phyloP scores from a whole-genome alignment of 176 grass and related monocot species.

The Eragrostis curvula region DNA sequence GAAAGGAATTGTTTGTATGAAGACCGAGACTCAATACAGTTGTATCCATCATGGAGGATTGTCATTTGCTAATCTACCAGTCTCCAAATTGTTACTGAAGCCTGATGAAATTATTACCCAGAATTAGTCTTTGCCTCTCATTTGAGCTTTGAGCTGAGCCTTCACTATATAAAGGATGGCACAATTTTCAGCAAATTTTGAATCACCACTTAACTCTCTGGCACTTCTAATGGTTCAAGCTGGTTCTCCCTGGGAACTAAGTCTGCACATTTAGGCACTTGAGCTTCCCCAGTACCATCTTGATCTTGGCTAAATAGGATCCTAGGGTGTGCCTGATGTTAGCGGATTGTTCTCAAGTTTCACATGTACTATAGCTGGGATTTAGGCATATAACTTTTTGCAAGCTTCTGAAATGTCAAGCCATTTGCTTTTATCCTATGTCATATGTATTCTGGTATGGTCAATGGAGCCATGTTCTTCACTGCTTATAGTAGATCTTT shows the following conservation, averaged over 20 bases:
- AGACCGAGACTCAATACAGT: neutral
- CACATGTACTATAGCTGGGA: slow-evolving; percentile 5
- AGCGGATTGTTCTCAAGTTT: neutral
- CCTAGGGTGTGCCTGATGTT: neutral
- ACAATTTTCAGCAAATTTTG: no score
- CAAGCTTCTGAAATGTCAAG: slow-evolving; percentile 2
- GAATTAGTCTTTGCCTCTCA: no score
- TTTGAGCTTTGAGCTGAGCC: no score
- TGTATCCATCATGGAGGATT: neutral
- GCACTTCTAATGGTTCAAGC: neutral
- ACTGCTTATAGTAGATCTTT: slow-evolving; percentile 5
- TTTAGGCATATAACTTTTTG: slow-evolving; percentile 27
- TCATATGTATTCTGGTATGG: slow-evolving; percentile 20
- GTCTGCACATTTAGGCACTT: neutral
- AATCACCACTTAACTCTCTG: neutral
- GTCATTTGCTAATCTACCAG: no score
- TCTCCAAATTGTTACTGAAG: no score
- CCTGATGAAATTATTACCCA: no score
- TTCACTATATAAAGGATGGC: no score
- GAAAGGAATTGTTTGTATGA: neutral
- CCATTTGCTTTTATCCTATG: slow-evolving; percentile 10
- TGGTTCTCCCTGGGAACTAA: neutral
- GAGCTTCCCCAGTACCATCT: neutral
- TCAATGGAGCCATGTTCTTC: neutral
- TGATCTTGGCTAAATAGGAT: neutral